These are phyloP conservation scores for Colletotrichum lini DNA, from an alignment of 2,329 filamentous ascomycete genomes.

Conservation along the genomic window DNA sequence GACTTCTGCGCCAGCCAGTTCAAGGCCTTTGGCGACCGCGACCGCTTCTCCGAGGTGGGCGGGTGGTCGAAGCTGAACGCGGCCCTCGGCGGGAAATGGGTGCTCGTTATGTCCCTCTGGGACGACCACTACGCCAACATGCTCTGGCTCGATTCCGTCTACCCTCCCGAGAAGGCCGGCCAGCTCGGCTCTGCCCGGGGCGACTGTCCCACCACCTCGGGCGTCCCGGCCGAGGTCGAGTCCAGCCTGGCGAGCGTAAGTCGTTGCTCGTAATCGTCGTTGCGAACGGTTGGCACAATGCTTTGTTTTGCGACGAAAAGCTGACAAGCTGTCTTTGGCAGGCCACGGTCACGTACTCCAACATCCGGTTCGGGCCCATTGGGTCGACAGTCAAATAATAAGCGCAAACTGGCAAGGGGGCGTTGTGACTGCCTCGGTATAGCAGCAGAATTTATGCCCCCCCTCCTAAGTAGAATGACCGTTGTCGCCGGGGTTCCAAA, in stretches of 20 bases:
- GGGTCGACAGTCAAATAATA: constrained; percentile 54
- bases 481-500: too few species aligned
- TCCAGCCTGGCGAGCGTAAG: constrained; percentile 42
- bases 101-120: constrained; percentile 74
- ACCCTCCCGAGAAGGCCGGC: constrained; percentile 57
- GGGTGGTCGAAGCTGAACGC: constrained; percentile 69
- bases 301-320: background rate
- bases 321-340: constrained; percentile 21
- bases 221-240: constrained; percentile 47
- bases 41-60: constrained; percentile 67
- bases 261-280: background rate
- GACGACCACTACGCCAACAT: constrained; percentile 72
- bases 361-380: constrained; percentile 63
- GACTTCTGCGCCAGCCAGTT: constrained; percentile 71
- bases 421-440: background rate
- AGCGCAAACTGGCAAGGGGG: background rate
- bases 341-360: constrained; percentile 61
- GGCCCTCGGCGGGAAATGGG: constrained; percentile 71
- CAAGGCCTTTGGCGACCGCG: constrained; percentile 66
- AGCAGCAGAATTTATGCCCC: background rate
- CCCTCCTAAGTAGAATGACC: too few species aligned
- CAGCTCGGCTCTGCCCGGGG: constrained; percentile 47
- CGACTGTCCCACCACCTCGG: constrained; percentile 45
- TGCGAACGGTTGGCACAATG: background rate
- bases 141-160: constrained; percentile 78